Evolutionary conservation across 768 basidiomycete genomes (phyloP).

Genomic region (Hortiboletus flavorubellus): DNA sequence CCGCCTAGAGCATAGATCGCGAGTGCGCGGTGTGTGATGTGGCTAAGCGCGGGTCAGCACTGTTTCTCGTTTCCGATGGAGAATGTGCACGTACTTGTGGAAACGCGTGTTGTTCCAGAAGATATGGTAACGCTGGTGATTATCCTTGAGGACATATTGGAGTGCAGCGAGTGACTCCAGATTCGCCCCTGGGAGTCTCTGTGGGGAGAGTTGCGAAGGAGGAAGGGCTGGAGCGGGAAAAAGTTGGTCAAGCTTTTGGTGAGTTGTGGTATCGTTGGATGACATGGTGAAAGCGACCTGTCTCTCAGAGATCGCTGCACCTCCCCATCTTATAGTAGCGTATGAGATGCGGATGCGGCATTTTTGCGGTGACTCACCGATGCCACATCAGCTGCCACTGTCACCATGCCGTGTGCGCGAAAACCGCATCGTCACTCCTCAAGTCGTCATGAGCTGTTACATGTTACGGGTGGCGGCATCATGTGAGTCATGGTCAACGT

Average conservation of each 20-base stretch:
- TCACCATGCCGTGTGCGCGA: not conserved
- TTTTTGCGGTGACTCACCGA: too few species aligned
- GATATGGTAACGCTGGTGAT: constrained; percentile 45
- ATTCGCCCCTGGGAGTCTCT: constrained; percentile 28
- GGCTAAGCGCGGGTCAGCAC: constrained; percentile 10
- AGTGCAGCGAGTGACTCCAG: constrained; percentile 22
- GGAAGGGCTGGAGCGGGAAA: constrained; percentile 27
- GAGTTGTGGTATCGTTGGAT: not conserved
- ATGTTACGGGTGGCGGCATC: too few species aligned
- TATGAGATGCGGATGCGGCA: too few species aligned
- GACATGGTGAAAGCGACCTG: constrained; percentile 11
- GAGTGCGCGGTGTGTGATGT: constrained; percentile 29
- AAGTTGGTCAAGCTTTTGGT: constrained; percentile 14
- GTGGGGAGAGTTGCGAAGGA: constrained; percentile 23
- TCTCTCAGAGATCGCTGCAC: not conserved
- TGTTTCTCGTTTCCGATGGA: too few species aligned
- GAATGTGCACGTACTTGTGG: constrained; percentile 48
- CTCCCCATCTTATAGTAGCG: constrained; percentile 1
- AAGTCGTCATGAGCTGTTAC: too few species aligned
- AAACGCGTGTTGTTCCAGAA: constrained; percentile 45
- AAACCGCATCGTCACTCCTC: not conserved
- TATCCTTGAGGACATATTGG: constrained; percentile 41
- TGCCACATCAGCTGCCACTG: not conserved
- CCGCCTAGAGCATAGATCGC: constrained; percentile 29
- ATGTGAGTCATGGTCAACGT: too few species aligned